Percentiles rank a stretch among this genome's conserved stretches.
These are phyloP conservation scores for Dendrobium chrysotoxum DNA, from an alignment of 106 monocot species.

Conservation along the genomic window DNA sequence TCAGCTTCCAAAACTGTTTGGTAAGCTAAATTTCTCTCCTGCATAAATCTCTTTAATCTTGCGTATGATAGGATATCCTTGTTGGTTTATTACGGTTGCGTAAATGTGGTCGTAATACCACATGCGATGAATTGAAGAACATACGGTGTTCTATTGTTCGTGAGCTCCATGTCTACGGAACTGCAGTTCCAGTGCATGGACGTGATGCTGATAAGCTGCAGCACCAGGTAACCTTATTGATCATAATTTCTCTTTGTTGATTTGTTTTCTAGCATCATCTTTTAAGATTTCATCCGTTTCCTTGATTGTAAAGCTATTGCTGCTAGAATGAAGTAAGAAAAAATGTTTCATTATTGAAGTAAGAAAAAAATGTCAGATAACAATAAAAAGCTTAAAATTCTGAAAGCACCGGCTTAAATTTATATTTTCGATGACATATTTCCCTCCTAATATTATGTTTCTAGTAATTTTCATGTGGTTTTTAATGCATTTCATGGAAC, in stretches of 20 bases:
- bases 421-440: not conserved
- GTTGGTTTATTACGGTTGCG: constrained; percentile 85
- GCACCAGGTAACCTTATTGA: constrained; percentile 61
- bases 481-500: not conserved
- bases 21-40: not conserved
- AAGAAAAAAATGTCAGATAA: not conserved
- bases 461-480: not conserved
- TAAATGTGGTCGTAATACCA: constrained; percentile 81
- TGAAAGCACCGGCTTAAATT: not conserved
- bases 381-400: not conserved
- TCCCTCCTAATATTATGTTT: not conserved
- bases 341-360: not conserved
- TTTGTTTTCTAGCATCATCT: not conserved
- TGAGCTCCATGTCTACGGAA: constrained; percentile 99
- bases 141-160: constrained; percentile 88
- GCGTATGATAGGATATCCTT: constrained; percentile 73
- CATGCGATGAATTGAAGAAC: constrained; percentile 76
- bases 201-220: constrained; percentile 94
- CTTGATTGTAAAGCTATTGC: not conserved
- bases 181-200: constrained; percentile 99
- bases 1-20: too few species aligned
- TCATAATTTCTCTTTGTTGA: not conserved
- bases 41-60: not conserved
- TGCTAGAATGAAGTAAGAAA: not conserved
- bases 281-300: not conserved